Evolutionary conservation across 306 rosid species (phyloP).

Genomic region (Fagus sylvatica): DNA sequence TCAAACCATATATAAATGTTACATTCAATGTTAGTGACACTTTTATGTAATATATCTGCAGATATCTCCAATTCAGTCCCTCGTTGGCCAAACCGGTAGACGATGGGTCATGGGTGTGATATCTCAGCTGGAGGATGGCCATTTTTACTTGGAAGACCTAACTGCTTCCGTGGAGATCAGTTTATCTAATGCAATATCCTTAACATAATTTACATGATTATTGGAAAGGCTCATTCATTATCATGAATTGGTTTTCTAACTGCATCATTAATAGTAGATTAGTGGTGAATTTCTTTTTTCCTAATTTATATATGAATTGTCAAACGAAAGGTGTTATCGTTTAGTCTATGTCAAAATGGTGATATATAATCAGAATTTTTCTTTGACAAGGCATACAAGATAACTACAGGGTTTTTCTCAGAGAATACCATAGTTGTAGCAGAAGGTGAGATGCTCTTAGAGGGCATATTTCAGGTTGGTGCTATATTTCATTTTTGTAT

Average conservation of each 20-base stretch:
- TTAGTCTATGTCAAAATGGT: conserved; percentile 16
- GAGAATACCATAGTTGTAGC: conserved; percentile 96
- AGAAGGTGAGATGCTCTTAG: conserved; percentile 89
- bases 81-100: conserved; percentile 82
- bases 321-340: conserved; percentile 5
- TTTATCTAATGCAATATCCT: conserved; percentile 89
- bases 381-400: conserved; percentile 83
- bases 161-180: conserved; percentile 75
- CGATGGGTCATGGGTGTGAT: conserved; percentile 90
- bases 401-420: conserved; percentile 87
- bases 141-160: conserved; percentile 85
- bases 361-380: conserved; percentile 31
- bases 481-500: conserved; percentile 14
- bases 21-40: background rate
- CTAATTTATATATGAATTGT: background rate
- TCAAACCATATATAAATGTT: too few species aligned
- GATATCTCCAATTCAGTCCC: conserved; percentile 96
- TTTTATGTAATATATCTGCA: conserved; percentile 20
- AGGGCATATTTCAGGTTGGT: conserved; percentile 81
- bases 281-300: conserved; percentile 4
- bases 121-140: conserved; percentile 87
- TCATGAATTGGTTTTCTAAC: background rate
- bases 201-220: background rate
- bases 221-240: too few species aligned
- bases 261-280: conserved; percentile 8